phyloP scores from a whole-genome alignment of 345 rosid species.

The Gossypium sturtianum region DNA sequence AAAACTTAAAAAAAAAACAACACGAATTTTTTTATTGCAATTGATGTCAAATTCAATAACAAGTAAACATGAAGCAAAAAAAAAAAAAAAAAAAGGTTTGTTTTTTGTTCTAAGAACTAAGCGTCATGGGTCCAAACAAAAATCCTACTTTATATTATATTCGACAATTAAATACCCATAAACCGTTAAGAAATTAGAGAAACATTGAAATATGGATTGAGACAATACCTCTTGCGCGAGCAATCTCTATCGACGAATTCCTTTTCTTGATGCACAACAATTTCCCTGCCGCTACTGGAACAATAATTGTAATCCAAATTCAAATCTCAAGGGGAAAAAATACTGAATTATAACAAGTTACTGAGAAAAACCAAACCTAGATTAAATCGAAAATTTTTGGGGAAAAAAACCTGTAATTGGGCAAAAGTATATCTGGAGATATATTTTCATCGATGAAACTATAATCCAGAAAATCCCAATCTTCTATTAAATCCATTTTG shows the following conservation, averaged over 20 bases:
- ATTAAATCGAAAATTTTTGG: not conserved
- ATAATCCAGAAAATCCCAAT: conserved; percentile 14
- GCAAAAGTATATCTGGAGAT: not conserved
- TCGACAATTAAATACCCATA: not conserved
- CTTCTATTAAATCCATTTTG: conserved; percentile 10
- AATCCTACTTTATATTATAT: not conserved
- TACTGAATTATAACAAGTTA: not conserved
- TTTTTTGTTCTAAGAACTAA: not conserved
- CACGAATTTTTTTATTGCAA: not conserved
- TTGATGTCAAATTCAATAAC: not conserved
- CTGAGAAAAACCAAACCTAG: not conserved
- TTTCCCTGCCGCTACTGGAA: conserved; percentile 18
- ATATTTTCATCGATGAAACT: conserved; percentile 3
- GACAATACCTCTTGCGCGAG: conserved; percentile 41
- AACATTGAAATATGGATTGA: not conserved
- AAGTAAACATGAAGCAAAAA: not conserved
- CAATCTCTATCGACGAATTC: conserved; percentile 29
- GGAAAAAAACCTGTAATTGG: not conserved
- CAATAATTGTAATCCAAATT: not conserved
- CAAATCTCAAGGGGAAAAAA: not conserved
- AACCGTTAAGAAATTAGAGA: not conserved
- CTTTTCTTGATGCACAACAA: conserved; percentile 23
- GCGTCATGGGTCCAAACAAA: not conserved
- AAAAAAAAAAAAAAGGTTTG: not conserved
- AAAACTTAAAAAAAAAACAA: not conserved